Evolutionary conservation across 2,329 filamentous ascomycete genomes (phyloP), one percentile per base, ranked within the genome.

Genomic region (Triangularia setosa): DNA sequence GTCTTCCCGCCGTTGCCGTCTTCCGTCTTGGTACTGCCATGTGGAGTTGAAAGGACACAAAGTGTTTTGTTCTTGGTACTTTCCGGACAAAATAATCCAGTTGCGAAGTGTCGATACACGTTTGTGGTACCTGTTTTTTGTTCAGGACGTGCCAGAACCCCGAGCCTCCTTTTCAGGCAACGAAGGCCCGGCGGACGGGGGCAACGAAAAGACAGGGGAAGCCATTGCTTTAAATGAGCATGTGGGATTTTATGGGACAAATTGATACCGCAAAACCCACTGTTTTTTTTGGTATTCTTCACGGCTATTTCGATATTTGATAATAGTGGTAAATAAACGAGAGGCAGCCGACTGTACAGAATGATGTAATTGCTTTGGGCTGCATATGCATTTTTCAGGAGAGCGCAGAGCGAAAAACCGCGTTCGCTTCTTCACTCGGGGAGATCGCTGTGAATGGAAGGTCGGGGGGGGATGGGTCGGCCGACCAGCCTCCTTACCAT

Each of bases 121-220:
- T 12, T 3, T 33, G 11, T n/a, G 30, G 2, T 33, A 12, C 9
- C 2, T 33, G 11, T 33, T 4, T 33, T 12, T 12, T 33, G 30
- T 33, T 12, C 30, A 9, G 8, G 9, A 12, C 11, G 14, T 33
- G 30, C 30, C 30, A 33, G 30, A 12, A 5, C 11, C n/a, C 57
- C 30, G 44, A 44, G 57, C 35, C 58, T 27, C 58, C 58, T 59
- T 59, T 59, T 60, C 58, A 60, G 40, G 40, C 58, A 53, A 40
- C 58, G 58, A 44, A 40, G 58, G 40, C 40, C 40, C 40, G 40
- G n/a, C n/a, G n/a, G 40, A 59, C 40, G 21, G n/a, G n/a, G 33
- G 30, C 16, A 58, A 40, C 14, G 4, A 5, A 58, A 40, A 24
- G n/a, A 35, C 28, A 35, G 28, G 56, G 52, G 52, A 55, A 21